Evolutionary conservation across 768 basidiomycete species (phyloP), one percentile per base, ranked within the genome.

Genomic region (Termitomyces sp.): DNA sequence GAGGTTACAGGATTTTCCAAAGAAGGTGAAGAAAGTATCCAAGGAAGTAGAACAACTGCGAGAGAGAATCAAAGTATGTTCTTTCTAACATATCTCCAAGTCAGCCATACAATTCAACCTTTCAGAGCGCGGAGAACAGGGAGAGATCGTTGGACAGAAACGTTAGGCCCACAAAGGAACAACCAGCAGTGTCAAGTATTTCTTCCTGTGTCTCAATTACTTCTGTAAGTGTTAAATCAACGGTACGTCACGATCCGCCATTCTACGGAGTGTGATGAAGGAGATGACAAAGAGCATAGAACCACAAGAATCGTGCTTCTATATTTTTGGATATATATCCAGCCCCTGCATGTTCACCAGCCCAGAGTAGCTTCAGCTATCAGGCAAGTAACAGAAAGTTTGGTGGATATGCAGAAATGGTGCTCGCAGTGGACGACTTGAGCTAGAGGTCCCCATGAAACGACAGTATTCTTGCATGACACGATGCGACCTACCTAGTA

Each of bases 21-120:
- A 16, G 16, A 58, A 40, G 36, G 33, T 51, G 12, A 46, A 48
- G 15, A 53, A 54, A 46, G 59, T 55, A 18, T 54, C 59, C n/a
- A 18, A 39, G n/a, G 57, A 58, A 24, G 24, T 58, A 13, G 48
- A 50, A 22, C 57, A 39, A 39, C 35, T 58, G 11, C 46, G 57
- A 28, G 38, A n/a, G 22, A 16, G 11, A 12, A 49, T 58, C 9
- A 36, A 58, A 22, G 57, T 58, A 38, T 39, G 46, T 24, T 7
- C 15, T 36, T 38, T 18, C 12, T 20, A 18, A 24, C 28, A 49
- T 32, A 32, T 16, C 48, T 32, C 12, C 12, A 2, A 18, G 18
- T 2, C 36, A 35, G 52, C 7, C 7, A 22, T 22, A 8, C 35
- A 38, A 20, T 16, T 1, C 38, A 13, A n/a, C 13, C 6, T 22